Conservation (phyloP, 306 rosid species). For the Acacia confusa region DNA sequence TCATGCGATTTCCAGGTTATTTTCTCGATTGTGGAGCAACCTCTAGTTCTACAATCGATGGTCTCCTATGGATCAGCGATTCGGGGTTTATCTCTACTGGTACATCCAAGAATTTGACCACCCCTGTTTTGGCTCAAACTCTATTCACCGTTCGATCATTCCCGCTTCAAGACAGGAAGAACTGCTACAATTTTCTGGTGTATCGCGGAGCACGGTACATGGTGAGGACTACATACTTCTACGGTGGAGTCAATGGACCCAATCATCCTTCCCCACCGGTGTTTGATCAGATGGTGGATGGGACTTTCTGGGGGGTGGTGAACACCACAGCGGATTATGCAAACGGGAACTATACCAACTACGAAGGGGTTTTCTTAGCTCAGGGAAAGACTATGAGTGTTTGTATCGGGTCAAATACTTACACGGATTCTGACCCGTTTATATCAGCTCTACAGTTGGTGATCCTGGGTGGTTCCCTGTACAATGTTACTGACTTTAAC, state of each 20-base stretch:
- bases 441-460: slow-evolving; percentile 77
- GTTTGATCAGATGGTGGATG: slow-evolving; percentile 89
- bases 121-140: slow-evolving; percentile 32
- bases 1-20: slow-evolving; percentile 30
- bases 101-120: slow-evolving; percentile 40
- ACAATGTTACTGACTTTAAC: slow-evolving; percentile 71
- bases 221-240: slow-evolving; percentile 75
- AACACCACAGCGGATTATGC: slow-evolving; percentile 67
- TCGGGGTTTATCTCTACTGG: slow-evolving; percentile 48
- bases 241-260: slow-evolving; percentile 59
- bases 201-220: slow-evolving; percentile 64
- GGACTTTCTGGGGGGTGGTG: slow-evolving; percentile 76
- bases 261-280: slow-evolving; percentile 66
- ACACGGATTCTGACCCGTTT: slow-evolving; percentile 91
- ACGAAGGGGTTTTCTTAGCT: slow-evolving; percentile 77
- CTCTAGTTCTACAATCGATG: slow-evolving; percentile 30
- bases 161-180: slow-evolving; percentile 47
- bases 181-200: slow-evolving; percentile 61
- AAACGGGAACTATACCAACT: slow-evolving; percentile 42
- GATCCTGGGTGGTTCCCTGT: slow-evolving; percentile 53
- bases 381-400: slow-evolving; percentile 63
- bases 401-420: slow-evolving; percentile 66
- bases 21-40: slow-evolving; percentile 67
- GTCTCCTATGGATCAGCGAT: slow-evolving; percentile 66
- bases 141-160: slow-evolving; percentile 73